A percentile compares a stretch with the other conserved stretches of the same genome.
Evolutionary conservation across 1,284 basidiomycete species (phyloP).

Genomic region (Apiotrichum laibachii): DNA sequence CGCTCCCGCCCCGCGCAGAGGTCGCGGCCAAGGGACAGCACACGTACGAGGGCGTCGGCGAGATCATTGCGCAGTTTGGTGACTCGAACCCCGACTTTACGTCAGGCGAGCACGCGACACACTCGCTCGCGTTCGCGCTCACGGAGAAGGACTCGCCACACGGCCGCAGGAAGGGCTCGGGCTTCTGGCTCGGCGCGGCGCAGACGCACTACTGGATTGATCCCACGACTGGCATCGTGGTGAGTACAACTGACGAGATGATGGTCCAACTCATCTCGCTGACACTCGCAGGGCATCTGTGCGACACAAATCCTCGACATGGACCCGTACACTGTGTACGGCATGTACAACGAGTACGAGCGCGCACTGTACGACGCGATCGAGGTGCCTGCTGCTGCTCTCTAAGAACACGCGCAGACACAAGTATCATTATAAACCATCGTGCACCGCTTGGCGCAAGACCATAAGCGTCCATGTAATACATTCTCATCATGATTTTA

Average conservation of each 20-base stretch:
- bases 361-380: conserved; percentile 12
- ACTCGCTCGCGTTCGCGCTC: conserved; percentile 15
- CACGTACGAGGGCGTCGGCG: conserved; percentile 11
- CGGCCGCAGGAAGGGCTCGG: conserved; percentile 23
- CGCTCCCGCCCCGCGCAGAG: conserved; percentile 17
- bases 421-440: no score
- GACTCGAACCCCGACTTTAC: conserved; percentile 7
- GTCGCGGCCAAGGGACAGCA: neutral
- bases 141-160: conserved; percentile 1
- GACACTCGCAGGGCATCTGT: conserved; percentile 4
- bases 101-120: conserved; percentile 9
- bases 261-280: no score
- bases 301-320: conserved; percentile 11
- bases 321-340: neutral
- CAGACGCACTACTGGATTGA: conserved; percentile 29
- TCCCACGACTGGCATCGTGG: conserved; percentile 22
- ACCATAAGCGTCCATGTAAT: no score
- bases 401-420: neutral
- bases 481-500: no score
- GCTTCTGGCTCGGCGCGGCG: conserved; percentile 26
- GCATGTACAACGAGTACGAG: conserved; percentile 5
- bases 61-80: conserved; percentile 7
- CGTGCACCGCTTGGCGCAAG: no score
- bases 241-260: neutral
- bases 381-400: neutral